Conservation (phyloP, 2,329 filamentous ascomycete genomes). For the Pseudonectria foliicola region DNA sequence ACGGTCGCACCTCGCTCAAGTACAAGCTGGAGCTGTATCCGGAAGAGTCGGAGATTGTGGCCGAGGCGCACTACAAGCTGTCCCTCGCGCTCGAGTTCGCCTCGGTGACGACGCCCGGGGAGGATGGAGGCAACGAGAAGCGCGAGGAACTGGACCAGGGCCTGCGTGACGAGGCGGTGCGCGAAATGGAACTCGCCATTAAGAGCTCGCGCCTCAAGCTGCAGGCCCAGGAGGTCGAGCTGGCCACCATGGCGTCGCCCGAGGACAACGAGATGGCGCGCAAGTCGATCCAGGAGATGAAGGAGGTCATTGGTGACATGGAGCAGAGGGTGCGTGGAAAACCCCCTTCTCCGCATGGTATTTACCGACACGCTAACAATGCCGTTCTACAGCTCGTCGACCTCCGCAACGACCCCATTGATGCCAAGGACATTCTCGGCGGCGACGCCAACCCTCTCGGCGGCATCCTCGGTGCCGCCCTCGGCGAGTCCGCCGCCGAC, state of each 20-base stretch:
- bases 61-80: constrained; percentile 94
- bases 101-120: constrained; percentile 59
- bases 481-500: constrained; percentile 55
- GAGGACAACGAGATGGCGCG: constrained; percentile 60
- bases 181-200: constrained; percentile 68
- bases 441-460: constrained; percentile 39
- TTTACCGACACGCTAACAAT: constrained; percentile 4
- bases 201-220: constrained; percentile 65
- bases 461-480: constrained; percentile 56
- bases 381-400: constrained; percentile 58
- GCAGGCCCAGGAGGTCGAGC: constrained; percentile 59
- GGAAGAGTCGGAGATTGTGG: constrained; percentile 74
- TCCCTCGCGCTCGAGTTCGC: constrained; percentile 92
- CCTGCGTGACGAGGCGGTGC: constrained; percentile 63
- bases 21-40: constrained; percentile 75
- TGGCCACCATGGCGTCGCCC: constrained; percentile 54
- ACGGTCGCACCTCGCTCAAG: constrained; percentile 69
- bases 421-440: constrained; percentile 31
- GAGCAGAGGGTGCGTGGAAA: constrained; percentile 57
- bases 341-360: background rate
- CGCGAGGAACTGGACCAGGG: constrained; percentile 55
- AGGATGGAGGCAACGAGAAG: constrained; percentile 38
- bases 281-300: constrained; percentile 62
- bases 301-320: constrained; percentile 73
- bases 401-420: constrained; percentile 52